These are phyloP conservation scores for Russula sp. DNA, from an alignment of 768 basidiomycete genomes.

Conservation along the genomic window DNA sequence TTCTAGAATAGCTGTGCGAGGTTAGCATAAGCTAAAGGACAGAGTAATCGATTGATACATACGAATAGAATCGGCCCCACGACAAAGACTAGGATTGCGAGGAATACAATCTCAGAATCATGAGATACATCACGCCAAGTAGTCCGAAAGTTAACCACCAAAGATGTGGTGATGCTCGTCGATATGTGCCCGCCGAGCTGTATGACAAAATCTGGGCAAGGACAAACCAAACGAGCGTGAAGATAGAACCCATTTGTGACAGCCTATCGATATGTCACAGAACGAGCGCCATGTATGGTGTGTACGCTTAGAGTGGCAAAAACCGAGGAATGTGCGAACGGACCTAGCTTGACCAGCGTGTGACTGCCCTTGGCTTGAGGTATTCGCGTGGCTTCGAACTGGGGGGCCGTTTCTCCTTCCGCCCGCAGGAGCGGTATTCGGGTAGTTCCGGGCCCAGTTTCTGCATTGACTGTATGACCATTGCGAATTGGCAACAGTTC, in stretches of 20 bases:
- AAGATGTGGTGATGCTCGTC: constrained; percentile 66
- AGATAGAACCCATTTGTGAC: constrained; percentile 56
- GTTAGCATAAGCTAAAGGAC: neutral
- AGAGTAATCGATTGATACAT: constrained; percentile 29
- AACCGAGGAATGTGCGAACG: too few species aligned
- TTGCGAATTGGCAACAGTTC: too few species aligned
- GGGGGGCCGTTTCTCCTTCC: too few species aligned
- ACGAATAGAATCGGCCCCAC: constrained; percentile 76
- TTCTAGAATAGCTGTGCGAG: constrained; percentile 62
- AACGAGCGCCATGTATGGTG: neutral
- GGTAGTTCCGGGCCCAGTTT: too few species aligned
- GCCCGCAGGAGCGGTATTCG: too few species aligned
- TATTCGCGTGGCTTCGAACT: too few species aligned
- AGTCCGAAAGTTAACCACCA: constrained; percentile 87
- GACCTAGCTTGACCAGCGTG: too few species aligned
- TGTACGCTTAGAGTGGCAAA: too few species aligned
- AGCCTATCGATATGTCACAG: constrained; percentile 36
- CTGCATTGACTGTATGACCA: too few species aligned
- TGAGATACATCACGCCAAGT: constrained; percentile 72
- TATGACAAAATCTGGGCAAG: constrained; percentile 76
- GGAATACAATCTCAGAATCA: constrained; percentile 65
- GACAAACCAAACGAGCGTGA: constrained; percentile 79
- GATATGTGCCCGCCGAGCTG: constrained; percentile 68
- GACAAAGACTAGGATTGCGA: constrained; percentile 73
- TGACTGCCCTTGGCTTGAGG: too few species aligned